Evolutionary conservation across 345 rosid genomes (phyloP), one percentile per base, ranked within the genome.

Genomic region (Salix viminalis): DNA sequence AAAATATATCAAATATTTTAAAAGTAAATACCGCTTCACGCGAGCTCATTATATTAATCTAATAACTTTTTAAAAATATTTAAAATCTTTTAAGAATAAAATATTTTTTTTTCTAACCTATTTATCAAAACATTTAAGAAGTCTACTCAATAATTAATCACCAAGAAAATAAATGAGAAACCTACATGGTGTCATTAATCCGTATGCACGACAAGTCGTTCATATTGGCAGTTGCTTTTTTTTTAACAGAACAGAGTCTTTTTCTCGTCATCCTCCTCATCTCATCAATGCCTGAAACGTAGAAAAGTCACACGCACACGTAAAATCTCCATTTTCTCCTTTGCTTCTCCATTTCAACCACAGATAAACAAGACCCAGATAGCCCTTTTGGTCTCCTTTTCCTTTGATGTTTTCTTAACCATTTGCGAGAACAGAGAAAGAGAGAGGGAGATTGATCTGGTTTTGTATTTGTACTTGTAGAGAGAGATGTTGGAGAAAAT

Each of bases 401-500:
- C 11, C 62, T 9, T 56, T 56, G 13, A 56, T n/a, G 28, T 56
- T 56, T 56, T 56, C 62, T 56, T 56, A 10, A n/a, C 62, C 28
- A 56, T 56, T 56, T n/a, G n/a, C 28, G 13, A n/a, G 62, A 10
- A 46, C 15, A 15, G 6, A 14, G 52, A 4, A 4, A 46, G 18
- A 46, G 52, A n/a, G 28, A 56, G 62, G 26, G 11, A 9, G 62
- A n/a, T 56, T 56, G 62, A 56, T 56, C 62, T 56, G 28, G n/a
- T 41, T n/a, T 56, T n/a, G 62, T n/a, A 56, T 56, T n/a, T 56
- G 23, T 56, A 56, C 68, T 8, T 41, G 46, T 65, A 18, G 30
- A 39, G 68, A 36, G 74, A 34, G 77, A 86, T 93, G 98, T 81
- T 96, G 90, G 96, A 93, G 89, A 96, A 93, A 90, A 92, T 92